phyloP scores from a whole-genome alignment of 371 early-diverging fungal genomes.

The Mucor sp. region DNA sequence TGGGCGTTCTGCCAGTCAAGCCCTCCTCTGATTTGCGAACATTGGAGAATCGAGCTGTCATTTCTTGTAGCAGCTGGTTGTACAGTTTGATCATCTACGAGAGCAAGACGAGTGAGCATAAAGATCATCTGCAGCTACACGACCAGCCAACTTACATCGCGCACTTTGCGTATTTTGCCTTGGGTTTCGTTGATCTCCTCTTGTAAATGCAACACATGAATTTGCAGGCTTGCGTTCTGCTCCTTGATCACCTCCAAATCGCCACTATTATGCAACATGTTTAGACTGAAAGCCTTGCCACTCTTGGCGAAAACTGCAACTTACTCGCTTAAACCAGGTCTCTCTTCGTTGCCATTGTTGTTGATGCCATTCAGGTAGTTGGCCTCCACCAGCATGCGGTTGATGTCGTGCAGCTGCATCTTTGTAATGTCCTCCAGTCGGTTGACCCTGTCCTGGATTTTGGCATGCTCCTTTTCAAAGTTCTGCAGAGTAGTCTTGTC shows the following conservation, averaged over 20 bases:
- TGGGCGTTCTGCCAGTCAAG: constrained; percentile 27
- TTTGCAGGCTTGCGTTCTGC: constrained; percentile 62
- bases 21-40: constrained; percentile 31
- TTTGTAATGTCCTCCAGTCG: constrained; percentile 64
- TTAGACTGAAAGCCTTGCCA: too few species aligned
- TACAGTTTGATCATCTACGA: constrained; percentile 55
- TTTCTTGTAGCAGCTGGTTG: constrained; percentile 56
- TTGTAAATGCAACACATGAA: constrained; percentile 61
- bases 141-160: constrained; percentile 54
- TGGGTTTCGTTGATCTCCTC: constrained; percentile 74
- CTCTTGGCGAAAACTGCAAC: too few species aligned
- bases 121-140: not conserved
- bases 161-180: constrained; percentile 73
- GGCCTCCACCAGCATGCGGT: constrained; percentile 69
- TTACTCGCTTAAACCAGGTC: constrained; percentile 51
- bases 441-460: constrained; percentile 64
- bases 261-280: constrained; percentile 17
- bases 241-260: constrained; percentile 62
- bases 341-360: constrained; percentile 33
- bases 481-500: constrained; percentile 25
- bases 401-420: constrained; percentile 67
- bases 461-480: constrained; percentile 57
- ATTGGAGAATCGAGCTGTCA: constrained; percentile 38
- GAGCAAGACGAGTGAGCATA: not conserved
- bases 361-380: constrained; percentile 52